Conservation (phyloP, 2,329 filamentous ascomycete species). For the Pyrenochaeta sp. region DNA sequence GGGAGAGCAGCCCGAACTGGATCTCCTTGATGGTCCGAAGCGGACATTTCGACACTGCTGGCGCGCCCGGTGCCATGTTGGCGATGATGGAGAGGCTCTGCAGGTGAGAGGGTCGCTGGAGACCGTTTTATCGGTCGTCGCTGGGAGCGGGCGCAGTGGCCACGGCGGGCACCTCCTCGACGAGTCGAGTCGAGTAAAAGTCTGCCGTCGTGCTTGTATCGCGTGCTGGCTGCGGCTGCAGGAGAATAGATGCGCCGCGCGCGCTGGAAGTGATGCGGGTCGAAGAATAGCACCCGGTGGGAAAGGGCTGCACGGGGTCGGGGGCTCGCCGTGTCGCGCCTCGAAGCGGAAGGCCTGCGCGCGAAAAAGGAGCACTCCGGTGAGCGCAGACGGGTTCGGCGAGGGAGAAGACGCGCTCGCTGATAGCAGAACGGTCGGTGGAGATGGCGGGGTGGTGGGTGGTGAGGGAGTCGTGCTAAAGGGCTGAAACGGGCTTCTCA, state of each 20-base stretch:
- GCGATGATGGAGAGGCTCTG: slow-evolving; percentile 24
- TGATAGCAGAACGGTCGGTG: slow-evolving; percentile 42
- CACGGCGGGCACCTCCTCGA: slow-evolving; percentile 40
- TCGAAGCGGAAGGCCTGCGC: slow-evolving; percentile 32
- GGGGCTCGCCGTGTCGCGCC: slow-evolving; percentile 42
- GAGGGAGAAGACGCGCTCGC: slow-evolving; percentile 45
- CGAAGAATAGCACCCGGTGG: slow-evolving; percentile 33
- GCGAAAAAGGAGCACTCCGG: slow-evolving; percentile 32
- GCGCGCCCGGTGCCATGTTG: slow-evolving; percentile 84
- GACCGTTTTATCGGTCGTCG: slow-evolving; percentile 26
- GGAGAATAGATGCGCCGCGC: slow-evolving; percentile 40
- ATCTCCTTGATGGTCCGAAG: slow-evolving; percentile 98
- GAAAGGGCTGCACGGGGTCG: slow-evolving; percentile 40
- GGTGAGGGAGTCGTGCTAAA: slow-evolving; percentile 34
- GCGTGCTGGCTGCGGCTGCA: slow-evolving; percentile 17
- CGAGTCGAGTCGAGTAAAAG: slow-evolving; percentile 20
- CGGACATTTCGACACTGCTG: slow-evolving; percentile 73
- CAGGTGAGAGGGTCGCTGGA: slow-evolving; percentile 13
- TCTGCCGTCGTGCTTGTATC: slow-evolving; percentile 30
- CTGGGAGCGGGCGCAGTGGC: slow-evolving; percentile 33
- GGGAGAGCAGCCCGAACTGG: slow-evolving; percentile 96
- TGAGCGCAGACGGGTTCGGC: slow-evolving; percentile 34
- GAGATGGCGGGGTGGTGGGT: slow-evolving; percentile 39
- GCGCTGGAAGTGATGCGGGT: slow-evolving; percentile 42
- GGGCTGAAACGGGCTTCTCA: slow-evolving; percentile 17